These are phyloP conservation scores for Aphanomyces cochlioides DNA, from an alignment of 352 stramenopile species.

Conservation along the genomic window DNA sequence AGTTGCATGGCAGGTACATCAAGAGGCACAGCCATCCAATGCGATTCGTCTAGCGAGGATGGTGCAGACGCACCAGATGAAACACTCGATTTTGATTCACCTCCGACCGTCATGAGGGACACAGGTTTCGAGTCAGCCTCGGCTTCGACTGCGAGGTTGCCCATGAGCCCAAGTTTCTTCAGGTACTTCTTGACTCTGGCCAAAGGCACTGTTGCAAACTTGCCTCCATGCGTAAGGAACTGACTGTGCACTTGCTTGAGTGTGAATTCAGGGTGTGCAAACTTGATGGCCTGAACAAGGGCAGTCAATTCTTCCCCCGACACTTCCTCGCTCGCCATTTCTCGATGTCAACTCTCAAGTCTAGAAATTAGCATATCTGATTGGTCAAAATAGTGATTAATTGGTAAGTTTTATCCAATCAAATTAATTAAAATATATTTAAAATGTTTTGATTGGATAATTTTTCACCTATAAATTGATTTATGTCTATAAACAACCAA, in stretches of 20 bases:
- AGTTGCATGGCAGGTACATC: conserved; percentile 77
- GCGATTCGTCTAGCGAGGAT: conserved; percentile 35
- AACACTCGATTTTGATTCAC: conserved; percentile 63
- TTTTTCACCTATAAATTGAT: too few relatives aligned
- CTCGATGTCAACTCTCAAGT: not conserved
- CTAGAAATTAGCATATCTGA: not conserved
- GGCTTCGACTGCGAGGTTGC: not conserved
- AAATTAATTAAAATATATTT: not conserved
- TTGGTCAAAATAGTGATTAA: not conserved
- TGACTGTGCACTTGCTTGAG: conserved; percentile 80
- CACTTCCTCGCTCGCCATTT: conserved; percentile 33
- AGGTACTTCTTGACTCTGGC: conserved; percentile 85
- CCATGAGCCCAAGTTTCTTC: conserved; percentile 68
- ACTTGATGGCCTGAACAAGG: conserved; percentile 85
- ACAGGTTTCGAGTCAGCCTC: conserved; percentile 39
- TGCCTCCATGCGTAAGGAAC: conserved; percentile 69
- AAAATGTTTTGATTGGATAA: not conserved
- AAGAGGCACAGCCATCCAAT: conserved; percentile 77
- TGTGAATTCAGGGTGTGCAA: conserved; percentile 72
- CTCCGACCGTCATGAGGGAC: conserved; percentile 81
- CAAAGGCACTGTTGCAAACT: conserved; percentile 66
- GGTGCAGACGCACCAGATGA: conserved; percentile 6
- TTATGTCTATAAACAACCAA: not conserved
- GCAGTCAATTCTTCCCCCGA: conserved; percentile 75
- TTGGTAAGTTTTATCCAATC: conserved; percentile 1